Base-by-base conservation (phyloP, 2,329 filamentous ascomycete genomes). In the Aspergillus eucalypticola region DNA sequence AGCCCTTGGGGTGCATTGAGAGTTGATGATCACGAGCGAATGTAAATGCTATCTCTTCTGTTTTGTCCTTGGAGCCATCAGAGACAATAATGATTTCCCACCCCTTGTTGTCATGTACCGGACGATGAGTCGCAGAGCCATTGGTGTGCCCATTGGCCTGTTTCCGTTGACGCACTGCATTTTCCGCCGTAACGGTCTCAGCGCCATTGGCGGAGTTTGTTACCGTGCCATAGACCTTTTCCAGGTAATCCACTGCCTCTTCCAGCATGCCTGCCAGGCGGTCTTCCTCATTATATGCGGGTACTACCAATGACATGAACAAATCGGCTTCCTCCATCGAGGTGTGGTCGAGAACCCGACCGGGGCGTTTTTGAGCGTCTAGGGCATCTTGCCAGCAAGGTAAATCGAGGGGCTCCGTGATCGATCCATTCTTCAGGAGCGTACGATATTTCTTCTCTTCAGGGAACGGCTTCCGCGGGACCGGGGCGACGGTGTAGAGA, bases 81-180 rank as follows among this genome's bases (percentile, higher is more conserved):
- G 95, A 91, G 58, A 99, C 87, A 53, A 99, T 81, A 42, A 99
- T 75, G 64, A 99, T 96, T 78, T 99, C 95, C 86, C 96, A 99
- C 11, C 93, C 92, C 39, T 74, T 61, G 48, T 61, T 61, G 23
- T 66, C 64, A 64, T 71, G 61, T 72, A 69, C 61, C 48, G 64
- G 62, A 10, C 64, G 66, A 56, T 71, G 78, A 61, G 68, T 76
- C 13, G 71, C 32, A 63, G 72, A 29, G 61, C 73, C 56, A 64
- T 77, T 68, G 61, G 63, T 53, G 63, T 70, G 67, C 48, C 73
- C 73, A 68, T 63, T 73, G 60, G 32, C 60, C 10, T 41, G 52
- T 56, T 70, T 72, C 13, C 69, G 65, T 44, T 67, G 62, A 27
- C 66, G 69, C 58, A 56, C 66, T 61, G 62, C 62, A 59, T 56